Percentiles rank a stretch among this genome's conserved stretches.
Conservation (phyloP, 1,139 yeast species). For the Geotrichum aggregatum region DNA sequence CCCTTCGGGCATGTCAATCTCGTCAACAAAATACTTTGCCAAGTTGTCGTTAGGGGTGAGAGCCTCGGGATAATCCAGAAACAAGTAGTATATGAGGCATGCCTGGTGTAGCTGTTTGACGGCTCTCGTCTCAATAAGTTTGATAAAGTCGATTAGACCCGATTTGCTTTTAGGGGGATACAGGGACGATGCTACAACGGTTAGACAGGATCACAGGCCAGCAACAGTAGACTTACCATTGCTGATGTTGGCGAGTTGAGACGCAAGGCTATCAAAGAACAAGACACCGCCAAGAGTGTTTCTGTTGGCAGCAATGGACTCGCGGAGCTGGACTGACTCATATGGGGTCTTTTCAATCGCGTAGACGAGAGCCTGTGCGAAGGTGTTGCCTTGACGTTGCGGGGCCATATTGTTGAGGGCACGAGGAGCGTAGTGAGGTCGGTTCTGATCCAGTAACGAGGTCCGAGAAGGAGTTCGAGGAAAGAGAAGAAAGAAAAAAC, state of each 20-base stretch:
- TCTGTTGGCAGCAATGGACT: slow-evolving; percentile 20
- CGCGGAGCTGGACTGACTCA: slow-evolving; percentile 11
- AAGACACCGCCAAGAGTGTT: slow-evolving; percentile 24
- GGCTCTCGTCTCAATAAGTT: slow-evolving; percentile 6
- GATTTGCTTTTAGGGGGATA: slow-evolving; percentile 15
- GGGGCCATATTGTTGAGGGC: background rate
- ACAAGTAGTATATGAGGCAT: slow-evolving; percentile 32
- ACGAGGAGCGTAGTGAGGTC: no score
- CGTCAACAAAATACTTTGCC: slow-evolving; percentile 34
- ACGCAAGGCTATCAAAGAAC: slow-evolving; percentile 32
- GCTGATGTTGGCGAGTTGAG: slow-evolving; percentile 22
- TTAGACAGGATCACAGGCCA: no score
- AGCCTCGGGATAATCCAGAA: slow-evolving; percentile 31
- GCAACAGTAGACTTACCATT: background rate
- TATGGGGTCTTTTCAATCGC: slow-evolving; percentile 30
- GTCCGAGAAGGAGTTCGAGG: background rate
- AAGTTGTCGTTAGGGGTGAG: slow-evolving; percentile 26
- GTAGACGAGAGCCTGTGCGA: slow-evolving; percentile 32
- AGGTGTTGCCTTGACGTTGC: slow-evolving; percentile 20
- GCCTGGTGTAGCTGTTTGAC: slow-evolving; percentile 7
- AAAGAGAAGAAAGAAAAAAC: background rate
- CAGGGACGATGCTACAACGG: background rate
- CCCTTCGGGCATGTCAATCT: slow-evolving; percentile 31
- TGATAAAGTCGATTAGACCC: slow-evolving; percentile 7
- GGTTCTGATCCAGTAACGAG: no score